These are phyloP conservation scores for Uncinocarpus reesii DNA, from an alignment of 2,329 filamentous ascomycete genomes.

Conservation along the genomic window DNA sequence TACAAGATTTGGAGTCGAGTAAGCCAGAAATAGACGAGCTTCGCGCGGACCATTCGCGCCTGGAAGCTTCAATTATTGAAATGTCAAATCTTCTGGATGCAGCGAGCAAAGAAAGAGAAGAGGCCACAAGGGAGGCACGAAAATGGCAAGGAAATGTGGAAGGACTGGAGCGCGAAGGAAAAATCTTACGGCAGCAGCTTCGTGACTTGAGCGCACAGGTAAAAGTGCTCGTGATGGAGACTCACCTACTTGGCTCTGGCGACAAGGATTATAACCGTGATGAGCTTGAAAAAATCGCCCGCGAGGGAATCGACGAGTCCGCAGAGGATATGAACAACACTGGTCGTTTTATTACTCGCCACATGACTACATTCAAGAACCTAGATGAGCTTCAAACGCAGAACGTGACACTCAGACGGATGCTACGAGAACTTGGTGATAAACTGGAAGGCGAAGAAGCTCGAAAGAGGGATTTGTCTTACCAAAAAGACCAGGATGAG, in stretches of 20 bases:
- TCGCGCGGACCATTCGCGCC: conserved; percentile 65
- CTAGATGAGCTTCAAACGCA: conserved; percentile 76
- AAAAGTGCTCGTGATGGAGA: conserved; percentile 79
- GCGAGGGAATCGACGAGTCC: conserved; percentile 62
- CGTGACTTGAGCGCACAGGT: conserved; percentile 84
- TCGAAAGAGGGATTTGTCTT: conserved; percentile 46
- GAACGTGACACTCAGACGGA: conserved; percentile 71
- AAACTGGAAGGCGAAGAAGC: conserved; percentile 89
- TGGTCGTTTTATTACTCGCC: conserved; percentile 77
- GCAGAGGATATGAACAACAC: conserved; percentile 71
- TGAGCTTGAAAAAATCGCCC: conserved; percentile 66
- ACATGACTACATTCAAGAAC: conserved; percentile 81
- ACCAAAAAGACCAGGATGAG: conserved; percentile 53
- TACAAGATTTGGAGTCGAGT: conserved; percentile 72
- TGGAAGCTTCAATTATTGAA: conserved; percentile 70
- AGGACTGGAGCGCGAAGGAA: conserved; percentile 53
- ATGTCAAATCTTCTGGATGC: conserved; percentile 77
- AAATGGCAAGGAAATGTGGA: conserved; percentile 66
- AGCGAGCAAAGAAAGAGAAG: conserved; percentile 68
- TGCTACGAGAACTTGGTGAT: conserved; percentile 74
- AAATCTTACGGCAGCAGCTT: conserved; percentile 74
- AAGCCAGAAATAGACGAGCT: conserved; percentile 82
- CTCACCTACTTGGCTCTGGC: conserved; percentile 64
- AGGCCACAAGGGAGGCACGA: conserved; percentile 64
- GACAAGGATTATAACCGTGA: conserved; percentile 65